Base-by-base conservation (phyloP, 169 alveolate species). In the Plasmodium yoelii region DNA sequence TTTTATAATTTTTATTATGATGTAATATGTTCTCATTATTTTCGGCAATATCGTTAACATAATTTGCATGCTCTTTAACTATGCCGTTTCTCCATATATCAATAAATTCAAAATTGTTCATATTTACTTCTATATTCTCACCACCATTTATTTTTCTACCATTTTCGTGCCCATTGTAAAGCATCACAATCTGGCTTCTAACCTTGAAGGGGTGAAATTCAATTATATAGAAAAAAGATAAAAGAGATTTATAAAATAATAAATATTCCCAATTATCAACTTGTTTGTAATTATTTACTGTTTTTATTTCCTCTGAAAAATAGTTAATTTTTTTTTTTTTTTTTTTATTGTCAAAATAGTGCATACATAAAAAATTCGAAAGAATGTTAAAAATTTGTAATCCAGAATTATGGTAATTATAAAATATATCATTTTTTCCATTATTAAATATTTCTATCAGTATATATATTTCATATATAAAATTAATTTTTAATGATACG, bases 31-130 rank as follows among this genome's bases (percentile, higher is more conserved):
- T 61, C 42, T 77, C 88, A 56, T 77, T 77, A 22, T 77, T 49
- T 19, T 28, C 15, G 28, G 49, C 64, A 7, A 77, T 34, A 51
- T 77, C 88, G 6, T 24, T 22, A 9, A 26, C 12, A 56, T 51
- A 49, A 42, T 63, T 12, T 28, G 8, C 22, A 42, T 34, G 72
- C 0, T 64, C 39, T 46, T 61, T 57, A 28, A 63, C 1, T 39
- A 77, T 77, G 28, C 72, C 51, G 10, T 56, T 53, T 77, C 77
- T 77, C 88, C 88, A 77, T 39, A 49, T 19, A 53, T 61, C 69
- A 24, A 26, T 67, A 44, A 5, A 46, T 28, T n/a, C 34, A 15
- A 19, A 34, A 28, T n/a, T 18, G 19, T 74, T 73, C 42, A 5
- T 1, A 1, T 44, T 47, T 26, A 60, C 12, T 12, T 63, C 69